Conservation (phyloP, 1,139 yeast species). For the Suhomyces coccinellae region DNA sequence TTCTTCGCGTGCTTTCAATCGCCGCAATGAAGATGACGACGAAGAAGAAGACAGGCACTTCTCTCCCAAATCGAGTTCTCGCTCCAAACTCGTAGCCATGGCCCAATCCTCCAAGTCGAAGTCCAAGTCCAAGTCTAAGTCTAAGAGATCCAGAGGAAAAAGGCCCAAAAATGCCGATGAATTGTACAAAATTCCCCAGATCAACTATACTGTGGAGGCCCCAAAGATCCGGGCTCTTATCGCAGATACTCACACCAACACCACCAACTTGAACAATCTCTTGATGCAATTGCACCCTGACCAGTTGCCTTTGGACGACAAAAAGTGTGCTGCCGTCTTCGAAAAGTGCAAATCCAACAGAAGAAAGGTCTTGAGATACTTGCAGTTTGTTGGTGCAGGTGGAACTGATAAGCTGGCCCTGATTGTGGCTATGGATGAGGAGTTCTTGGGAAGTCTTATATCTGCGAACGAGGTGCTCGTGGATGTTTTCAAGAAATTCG, state of each 20-base stretch:
- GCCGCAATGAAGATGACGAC: not conserved
- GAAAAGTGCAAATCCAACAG: conserved; percentile 76
- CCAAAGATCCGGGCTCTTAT: conserved; percentile 69
- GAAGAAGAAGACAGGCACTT: not conserved
- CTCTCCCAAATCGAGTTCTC: no score
- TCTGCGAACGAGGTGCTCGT: conserved; percentile 90
- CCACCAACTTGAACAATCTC: conserved; percentile 70
- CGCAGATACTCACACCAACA: conserved; percentile 74
- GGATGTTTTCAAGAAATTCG: conserved; percentile 66
- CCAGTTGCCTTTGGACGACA: conserved; percentile 62
- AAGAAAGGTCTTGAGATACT: conserved; percentile 72
- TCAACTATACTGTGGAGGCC: conserved; percentile 68
- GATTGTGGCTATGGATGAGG: conserved; percentile 56
- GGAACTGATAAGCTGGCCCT: conserved; percentile 32
- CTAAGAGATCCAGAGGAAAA: conserved; percentile 9
- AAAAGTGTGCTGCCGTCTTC: conserved; percentile 58
- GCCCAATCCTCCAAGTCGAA: not conserved
- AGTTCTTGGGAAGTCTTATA: conserved; percentile 78
- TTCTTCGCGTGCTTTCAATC: conserved; percentile 32
- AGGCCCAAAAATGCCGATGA: conserved; percentile 48
- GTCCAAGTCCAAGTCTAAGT: conserved; percentile 17
- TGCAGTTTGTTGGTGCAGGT: conserved; percentile 74
- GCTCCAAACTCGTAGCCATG: no score
- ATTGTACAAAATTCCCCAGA: conserved; percentile 62
- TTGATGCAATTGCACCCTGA: conserved; percentile 56